phyloP scores from a whole-genome alignment of 2,329 filamentous ascomycete species.

The Neoascochyta sp. region DNA sequence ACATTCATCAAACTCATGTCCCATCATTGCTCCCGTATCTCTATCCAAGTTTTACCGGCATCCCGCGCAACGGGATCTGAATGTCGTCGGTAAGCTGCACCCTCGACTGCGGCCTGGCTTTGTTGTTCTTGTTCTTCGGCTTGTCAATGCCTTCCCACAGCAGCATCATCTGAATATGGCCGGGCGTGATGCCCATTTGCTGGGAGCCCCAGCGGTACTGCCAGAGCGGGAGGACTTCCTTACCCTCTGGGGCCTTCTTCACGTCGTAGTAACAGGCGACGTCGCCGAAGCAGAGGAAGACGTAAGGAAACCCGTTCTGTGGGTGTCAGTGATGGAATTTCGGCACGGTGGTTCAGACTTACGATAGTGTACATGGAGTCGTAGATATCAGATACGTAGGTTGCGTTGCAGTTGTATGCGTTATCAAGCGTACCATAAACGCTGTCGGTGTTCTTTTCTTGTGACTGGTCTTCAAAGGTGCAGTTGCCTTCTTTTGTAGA shows the following conservation, averaged over 20 bases:
- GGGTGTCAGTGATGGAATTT: not conserved
- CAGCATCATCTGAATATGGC: slow-evolving; percentile 28
- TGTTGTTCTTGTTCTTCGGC: slow-evolving; percentile 15
- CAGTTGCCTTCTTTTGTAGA: slow-evolving; percentile 29
- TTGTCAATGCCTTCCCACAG: slow-evolving; percentile 28
- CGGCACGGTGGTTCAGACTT: not conserved
- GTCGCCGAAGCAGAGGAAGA: slow-evolving; percentile 35
- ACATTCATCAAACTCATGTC: not conserved
- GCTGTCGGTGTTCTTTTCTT: slow-evolving; percentile 30
- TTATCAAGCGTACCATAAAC: slow-evolving; percentile 22
- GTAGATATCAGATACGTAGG: slow-evolving; percentile 15
- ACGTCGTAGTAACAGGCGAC: slow-evolving; percentile 34
- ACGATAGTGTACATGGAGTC: slow-evolving; percentile 33
- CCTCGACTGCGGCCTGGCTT: slow-evolving; percentile 15
- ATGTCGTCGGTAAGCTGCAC: slow-evolving; percentile 13
- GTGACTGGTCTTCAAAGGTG: slow-evolving; percentile 26
- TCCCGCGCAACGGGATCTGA: slow-evolving; percentile 22
- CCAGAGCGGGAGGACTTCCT: slow-evolving; percentile 24
- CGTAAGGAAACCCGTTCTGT: slow-evolving; percentile 27
- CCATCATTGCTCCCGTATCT: no score
- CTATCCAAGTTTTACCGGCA: slow-evolving; percentile 3
- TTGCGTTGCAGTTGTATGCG: slow-evolving; percentile 26
- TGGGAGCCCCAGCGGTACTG: slow-evolving; percentile 32
- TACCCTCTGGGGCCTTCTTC: slow-evolving; percentile 16
- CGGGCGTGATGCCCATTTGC: slow-evolving; percentile 33